phyloP scores from a whole-genome alignment of 331 rosid genomes.

The Rhamnella rubrinervis region DNA sequence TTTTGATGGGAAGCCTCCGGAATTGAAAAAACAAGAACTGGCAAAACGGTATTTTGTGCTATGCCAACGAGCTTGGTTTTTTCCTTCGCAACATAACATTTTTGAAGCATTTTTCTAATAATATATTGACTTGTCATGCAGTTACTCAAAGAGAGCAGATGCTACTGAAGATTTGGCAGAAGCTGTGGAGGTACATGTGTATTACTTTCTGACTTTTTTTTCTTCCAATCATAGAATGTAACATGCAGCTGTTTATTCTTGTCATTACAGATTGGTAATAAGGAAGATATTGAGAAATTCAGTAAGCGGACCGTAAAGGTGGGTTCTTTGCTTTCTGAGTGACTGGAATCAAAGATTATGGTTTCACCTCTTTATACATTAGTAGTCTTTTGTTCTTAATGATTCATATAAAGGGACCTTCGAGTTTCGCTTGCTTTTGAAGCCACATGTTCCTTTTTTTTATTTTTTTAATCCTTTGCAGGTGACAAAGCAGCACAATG shows the following conservation, averaged over 20 bases:
- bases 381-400: background rate
- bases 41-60: slow-evolving; percentile 68
- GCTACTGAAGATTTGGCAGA: slow-evolving; percentile 70
- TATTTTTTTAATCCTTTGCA: slow-evolving; percentile 30
- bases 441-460: background rate
- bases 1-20: slow-evolving; percentile 93
- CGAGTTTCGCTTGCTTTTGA: slow-evolving; percentile 18
- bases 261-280: slow-evolving; percentile 58
- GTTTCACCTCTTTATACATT: background rate
- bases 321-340: slow-evolving; percentile 22
- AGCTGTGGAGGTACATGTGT: slow-evolving; percentile 62
- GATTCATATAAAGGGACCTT: background rate
- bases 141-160: slow-evolving; percentile 78
- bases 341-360: background rate
- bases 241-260: slow-evolving; percentile 26
- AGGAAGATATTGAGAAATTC: slow-evolving; percentile 91
- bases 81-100: background rate
- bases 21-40: slow-evolving; percentile 87
- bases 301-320: slow-evolving; percentile 98
- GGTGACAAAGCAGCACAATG: slow-evolving; percentile 98
- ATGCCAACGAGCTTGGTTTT: slow-evolving; percentile 2
- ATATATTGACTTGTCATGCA: slow-evolving; percentile 30
- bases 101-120: background rate
- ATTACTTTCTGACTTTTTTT: slow-evolving; percentile 6
- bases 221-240: background rate